Base-by-base conservation (phyloP, 2,329 filamentous ascomycete genomes). In the Sporothrix humicola region DNA sequence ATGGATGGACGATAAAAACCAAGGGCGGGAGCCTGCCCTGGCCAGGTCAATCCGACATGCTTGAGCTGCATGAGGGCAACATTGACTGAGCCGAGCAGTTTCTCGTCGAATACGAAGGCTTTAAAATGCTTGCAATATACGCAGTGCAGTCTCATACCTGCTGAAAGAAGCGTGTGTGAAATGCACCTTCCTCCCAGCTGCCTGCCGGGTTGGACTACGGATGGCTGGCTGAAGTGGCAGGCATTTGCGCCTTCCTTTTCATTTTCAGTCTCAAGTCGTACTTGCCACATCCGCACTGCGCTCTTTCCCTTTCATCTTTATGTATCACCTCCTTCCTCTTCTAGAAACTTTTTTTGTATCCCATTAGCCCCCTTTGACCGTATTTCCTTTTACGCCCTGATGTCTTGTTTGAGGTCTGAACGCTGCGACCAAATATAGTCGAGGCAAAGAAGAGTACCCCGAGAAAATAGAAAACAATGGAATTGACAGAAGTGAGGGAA, bases 241-340 rank as follows among this genome's bases (percentile, higher is more conserved):
- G 23, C 20, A 68, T 37, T 37, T 52, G 58, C 59, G 13, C 42
- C 56, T 69, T 69, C 52, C 23, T 58, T 63, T 69, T 13, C 44
- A 50, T 56, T 31, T 66, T 15, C 48, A 12, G 23, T 66, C 61
- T n/a, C 61, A 66, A 26, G 61, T 66, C 61, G 10, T 42, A 66
- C 61, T 66, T 66, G 61, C 61, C 42, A 46, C 61, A 66, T 26
- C 61, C 61, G 42, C 52, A 48, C 42, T 52, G 8, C 42, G 17
- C 17, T 23, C 56, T 52, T 63, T 71, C 44, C 12, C 46, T 66
- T 23, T 37, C 13, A 48, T 69, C 31, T 56, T 13, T 6, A 37
- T 37, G 31, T 37, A 37, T 7, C 31, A 37, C 31, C 31, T 46
- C 58, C 50, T 58, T 66, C 58, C 59, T 44, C 6, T 54, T 46